A percentile compares a stretch with the other conserved stretches of the same genome.
Conservation (phyloP, 352 stramenopile genomes). For the Globisporangium rhizosaccharum region DNA sequence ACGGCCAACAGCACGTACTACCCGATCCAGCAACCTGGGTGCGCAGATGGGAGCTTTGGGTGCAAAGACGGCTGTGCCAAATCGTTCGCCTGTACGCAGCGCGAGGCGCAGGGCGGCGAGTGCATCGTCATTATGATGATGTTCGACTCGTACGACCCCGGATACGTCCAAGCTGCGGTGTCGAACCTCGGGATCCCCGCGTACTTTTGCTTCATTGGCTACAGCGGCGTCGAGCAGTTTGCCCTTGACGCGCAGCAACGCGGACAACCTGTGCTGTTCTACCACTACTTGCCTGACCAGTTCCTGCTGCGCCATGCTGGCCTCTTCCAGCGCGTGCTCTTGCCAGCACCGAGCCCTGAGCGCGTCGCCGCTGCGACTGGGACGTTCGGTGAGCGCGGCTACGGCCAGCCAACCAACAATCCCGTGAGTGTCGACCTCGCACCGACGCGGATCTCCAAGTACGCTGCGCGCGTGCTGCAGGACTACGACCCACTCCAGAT, state of each 20-base stretch:
- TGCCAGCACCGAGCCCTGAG: constrained; percentile 27
- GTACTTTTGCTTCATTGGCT: constrained; percentile 64
- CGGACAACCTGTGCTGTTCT: constrained; percentile 35
- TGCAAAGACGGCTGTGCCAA: constrained; percentile 44
- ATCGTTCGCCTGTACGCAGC: constrained; percentile 34
- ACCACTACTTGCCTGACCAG: constrained; percentile 45
- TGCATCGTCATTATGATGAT: constrained; percentile 52
- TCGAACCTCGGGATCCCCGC: constrained; percentile 43
- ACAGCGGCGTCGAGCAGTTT: constrained; percentile 28
- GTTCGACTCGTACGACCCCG: constrained; percentile 32
- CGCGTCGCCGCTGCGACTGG: constrained; percentile 24
- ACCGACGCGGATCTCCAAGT: constrained; percentile 28
- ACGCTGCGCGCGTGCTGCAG: constrained; percentile 14
- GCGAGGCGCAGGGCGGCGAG: constrained; percentile 21
- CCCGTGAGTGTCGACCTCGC: constrained; percentile 40
- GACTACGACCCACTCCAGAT: background rate
- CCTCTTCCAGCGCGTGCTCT: constrained; percentile 36
- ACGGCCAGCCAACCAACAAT: constrained; percentile 37
- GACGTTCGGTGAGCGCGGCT: constrained; percentile 45
- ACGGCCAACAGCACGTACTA: constrained; percentile 23
- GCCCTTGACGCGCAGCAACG: constrained; percentile 21
- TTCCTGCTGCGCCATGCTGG: constrained; percentile 34
- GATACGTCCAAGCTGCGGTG: constrained; percentile 39
- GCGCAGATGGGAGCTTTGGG: constrained; percentile 29
- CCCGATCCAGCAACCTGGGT: constrained; percentile 21